phyloP scores from a whole-genome alignment of 768 basidiomycete species.

The Pisolithus orientalis region DNA sequence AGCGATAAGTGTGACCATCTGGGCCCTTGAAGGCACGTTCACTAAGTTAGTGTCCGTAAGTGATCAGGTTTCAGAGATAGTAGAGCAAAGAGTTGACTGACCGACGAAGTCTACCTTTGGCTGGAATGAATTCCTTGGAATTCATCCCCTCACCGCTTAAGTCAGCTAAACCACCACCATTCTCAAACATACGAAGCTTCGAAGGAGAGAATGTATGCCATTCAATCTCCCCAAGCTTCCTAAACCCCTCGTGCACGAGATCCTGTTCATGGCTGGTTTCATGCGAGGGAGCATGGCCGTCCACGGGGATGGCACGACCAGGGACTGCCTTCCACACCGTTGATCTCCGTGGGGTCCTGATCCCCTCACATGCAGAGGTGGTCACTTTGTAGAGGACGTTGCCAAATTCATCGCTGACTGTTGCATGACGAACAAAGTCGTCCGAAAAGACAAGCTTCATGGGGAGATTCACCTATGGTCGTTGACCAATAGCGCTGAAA shows the following conservation, averaged over 20 bases:
- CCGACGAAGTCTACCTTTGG: constrained; percentile 2
- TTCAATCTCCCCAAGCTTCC: constrained; percentile 5
- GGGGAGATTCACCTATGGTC: not conserved
- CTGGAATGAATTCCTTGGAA: constrained; percentile 2
- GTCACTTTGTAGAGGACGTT: constrained; percentile 6
- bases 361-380: not conserved
- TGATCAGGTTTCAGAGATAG: not conserved
- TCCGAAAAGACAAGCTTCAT: constrained; percentile 6
- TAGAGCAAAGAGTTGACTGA: not conserved
- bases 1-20: constrained; percentile 1
- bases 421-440: constrained; percentile 4
- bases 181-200: constrained; percentile 1
- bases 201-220: constrained; percentile 2
- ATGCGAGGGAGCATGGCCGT: too few species aligned
- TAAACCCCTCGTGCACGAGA: constrained; percentile 1
- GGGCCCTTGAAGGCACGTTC: constrained; percentile 4
- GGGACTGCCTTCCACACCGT: constrained; percentile 5
- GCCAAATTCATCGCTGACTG: not conserved
- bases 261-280: not conserved
- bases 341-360: constrained; percentile 2
- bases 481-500: too few species aligned
- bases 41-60: constrained; percentile 1
- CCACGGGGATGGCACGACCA: not conserved
- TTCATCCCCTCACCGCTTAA: not conserved
- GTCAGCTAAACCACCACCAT: not conserved